Conservation (phyloP, 129 eudicot genomes). For the Centella asiatica region DNA sequence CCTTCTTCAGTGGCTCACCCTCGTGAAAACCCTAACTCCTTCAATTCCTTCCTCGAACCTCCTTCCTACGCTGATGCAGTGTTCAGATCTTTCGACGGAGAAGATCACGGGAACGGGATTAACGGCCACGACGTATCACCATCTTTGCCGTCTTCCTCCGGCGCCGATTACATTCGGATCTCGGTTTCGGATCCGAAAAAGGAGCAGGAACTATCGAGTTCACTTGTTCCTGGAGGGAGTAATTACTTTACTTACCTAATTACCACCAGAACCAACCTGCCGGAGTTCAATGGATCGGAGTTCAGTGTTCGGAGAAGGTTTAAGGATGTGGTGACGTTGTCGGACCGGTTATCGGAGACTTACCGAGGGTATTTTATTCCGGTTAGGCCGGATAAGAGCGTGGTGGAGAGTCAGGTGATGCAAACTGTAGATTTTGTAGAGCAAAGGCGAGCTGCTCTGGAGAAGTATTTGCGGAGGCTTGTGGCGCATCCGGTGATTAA, state of each 20-base stretch:
- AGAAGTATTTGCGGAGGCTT: slow-evolving; percentile 63
- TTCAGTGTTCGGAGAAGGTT: slow-evolving; percentile 79
- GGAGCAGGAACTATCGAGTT: slow-evolving; percentile 52
- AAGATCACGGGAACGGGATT: slow-evolving; percentile 18
- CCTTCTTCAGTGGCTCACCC: slow-evolving; percentile 20
- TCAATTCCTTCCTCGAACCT: slow-evolving; percentile 71
- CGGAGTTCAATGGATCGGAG: slow-evolving; percentile 57
- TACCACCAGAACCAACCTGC: slow-evolving; percentile 67
- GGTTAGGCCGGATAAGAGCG: slow-evolving; percentile 86
- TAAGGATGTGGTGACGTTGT: slow-evolving; percentile 72
- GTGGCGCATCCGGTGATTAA: slow-evolving; percentile 71
- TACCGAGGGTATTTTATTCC: slow-evolving; percentile 77
- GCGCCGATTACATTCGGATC: slow-evolving; percentile 40
- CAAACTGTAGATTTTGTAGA: slow-evolving; percentile 79
- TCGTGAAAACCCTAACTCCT: slow-evolving; percentile 35
- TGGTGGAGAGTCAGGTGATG: slow-evolving; percentile 92
- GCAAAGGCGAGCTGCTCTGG: slow-evolving; percentile 62
- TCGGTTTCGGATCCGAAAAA: slow-evolving; percentile 73
- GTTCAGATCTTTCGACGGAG: slow-evolving; percentile 76
- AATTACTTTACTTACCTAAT: slow-evolving; percentile 42
- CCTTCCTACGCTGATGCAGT: slow-evolving; percentile 90
- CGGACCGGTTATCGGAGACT: slow-evolving; percentile 67
- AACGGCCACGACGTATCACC: slow-evolving; percentile 35
- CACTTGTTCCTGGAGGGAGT: slow-evolving; percentile 57
- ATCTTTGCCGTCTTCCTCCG: slow-evolving; percentile 31